phyloP scores from a whole-genome alignment of 2,329 filamentous ascomycete genomes.

The Alternaria metachromatica region DNA sequence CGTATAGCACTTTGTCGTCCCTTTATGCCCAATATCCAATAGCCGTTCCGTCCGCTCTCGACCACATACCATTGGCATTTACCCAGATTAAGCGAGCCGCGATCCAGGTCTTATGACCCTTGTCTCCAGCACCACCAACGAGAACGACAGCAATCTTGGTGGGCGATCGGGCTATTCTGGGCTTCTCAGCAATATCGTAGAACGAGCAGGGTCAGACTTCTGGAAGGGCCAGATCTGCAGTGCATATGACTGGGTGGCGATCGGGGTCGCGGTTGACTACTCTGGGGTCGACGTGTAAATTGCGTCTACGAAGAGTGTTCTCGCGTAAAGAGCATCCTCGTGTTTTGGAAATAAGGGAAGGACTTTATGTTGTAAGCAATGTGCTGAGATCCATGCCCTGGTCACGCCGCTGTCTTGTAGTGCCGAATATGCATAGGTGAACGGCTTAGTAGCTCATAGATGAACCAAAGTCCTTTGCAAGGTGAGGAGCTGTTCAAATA shows the following conservation, averaged over 20 bases:
- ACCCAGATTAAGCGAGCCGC: conserved; percentile 26
- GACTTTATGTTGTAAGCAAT: not conserved
- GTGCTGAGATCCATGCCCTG: not conserved
- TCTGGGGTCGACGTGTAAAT: not conserved
- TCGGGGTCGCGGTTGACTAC: not conserved
- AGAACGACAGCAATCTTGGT: not conserved
- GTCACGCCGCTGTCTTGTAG: not conserved
- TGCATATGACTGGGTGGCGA: conserved; percentile 8
- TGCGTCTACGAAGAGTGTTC: not conserved
- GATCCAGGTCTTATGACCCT: not conserved
- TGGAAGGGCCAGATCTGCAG: conserved; percentile 10
- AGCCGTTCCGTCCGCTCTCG: conserved; percentile 8
- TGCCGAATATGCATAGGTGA: not conserved
- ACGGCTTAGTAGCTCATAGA: not conserved
- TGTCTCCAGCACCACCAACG: not conserved
- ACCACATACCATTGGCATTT: conserved; percentile 15
- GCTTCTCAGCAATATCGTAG: conserved; percentile 18
- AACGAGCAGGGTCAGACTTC: conserved; percentile 3
- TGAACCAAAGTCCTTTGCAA: not conserved
- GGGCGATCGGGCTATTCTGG: conserved; percentile 10
- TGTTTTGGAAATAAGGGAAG: not conserved
- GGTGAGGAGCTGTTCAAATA: not conserved
- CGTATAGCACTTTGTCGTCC: conserved; percentile 20
- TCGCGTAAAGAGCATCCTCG: not conserved
- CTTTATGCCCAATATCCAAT: conserved; percentile 25